Base-by-base conservation (phyloP, 208 protist genomes). In the Crithidia thermophila region DNA sequence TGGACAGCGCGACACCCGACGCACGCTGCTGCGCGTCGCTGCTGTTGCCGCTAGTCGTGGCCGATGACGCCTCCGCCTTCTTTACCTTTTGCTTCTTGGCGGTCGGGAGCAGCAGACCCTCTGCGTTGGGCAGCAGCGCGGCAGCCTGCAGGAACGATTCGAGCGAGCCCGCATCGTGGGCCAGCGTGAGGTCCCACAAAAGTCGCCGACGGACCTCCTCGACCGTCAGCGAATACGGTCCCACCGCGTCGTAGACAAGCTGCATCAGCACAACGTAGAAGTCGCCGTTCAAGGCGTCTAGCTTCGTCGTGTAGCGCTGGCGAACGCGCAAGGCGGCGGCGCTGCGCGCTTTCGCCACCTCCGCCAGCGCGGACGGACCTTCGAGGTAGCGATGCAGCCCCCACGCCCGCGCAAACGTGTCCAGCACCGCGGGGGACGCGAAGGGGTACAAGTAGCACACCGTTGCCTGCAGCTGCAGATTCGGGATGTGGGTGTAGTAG, bases 401-500 rank as follows among this genome's bases (percentile, higher is more conserved):
- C 87, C 90, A 95, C 14, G 83, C 81, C 37, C 27, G 59, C 53
- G 79, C 87, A 11, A 92, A 51, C 16, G 78, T 64, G 63, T 95
- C 90, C 21, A 93, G 67, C 43, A 79, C 55, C 25, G 53, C 71
- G 2, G 77, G 51, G 1, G 85, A 57, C n/a, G 73, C 61, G 27
- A 77, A 36, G 21, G 52, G 33, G 65, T 81, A 85, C 10, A 91
- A 59, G 63, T 88, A 76, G 43, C 75, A 88, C 27, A 95, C 59
- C 18, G 87, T 95, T 33, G 90, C 87, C 67, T 93, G 88, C 28
- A 96, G 81, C 75, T 91, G 84, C 25, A 96, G 52, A 52, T 90
- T 90, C 11, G 79, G 81, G n/a, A 80, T 55, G 37, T 69, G 21
- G 52, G 67, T 75, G 79, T 85, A 93, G 66, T 88, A 92, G 67